A percentile compares a stretch with the other conserved stretches of the same genome.
These are phyloP conservation scores for Coniochaeta ligniaria DNA, from an alignment of 2,329 filamentous ascomycete genomes.

Conservation along the genomic window DNA sequence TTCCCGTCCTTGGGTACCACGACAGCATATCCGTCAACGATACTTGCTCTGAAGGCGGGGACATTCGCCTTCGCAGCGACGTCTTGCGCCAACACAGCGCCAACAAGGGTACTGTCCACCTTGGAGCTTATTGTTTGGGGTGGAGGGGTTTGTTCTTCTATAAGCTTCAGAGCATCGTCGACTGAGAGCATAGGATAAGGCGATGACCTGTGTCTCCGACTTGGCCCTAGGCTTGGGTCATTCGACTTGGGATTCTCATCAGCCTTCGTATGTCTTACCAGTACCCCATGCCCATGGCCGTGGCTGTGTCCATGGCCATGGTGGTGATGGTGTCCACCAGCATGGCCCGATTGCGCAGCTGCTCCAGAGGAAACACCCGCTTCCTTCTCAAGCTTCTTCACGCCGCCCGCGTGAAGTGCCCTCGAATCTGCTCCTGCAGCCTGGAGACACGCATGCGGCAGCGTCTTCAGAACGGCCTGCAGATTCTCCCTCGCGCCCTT, in stretches of 20 bases:
- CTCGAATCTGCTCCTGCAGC: slow-evolving; percentile 79
- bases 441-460: slow-evolving; percentile 92
- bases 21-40: slow-evolving; percentile 93
- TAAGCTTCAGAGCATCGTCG: slow-evolving; percentile 66
- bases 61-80: slow-evolving; percentile 76
- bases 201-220: slow-evolving; percentile 71
- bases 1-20: slow-evolving; percentile 56
- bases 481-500: slow-evolving; percentile 95
- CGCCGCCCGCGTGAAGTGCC: slow-evolving; percentile 68
- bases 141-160: slow-evolving; percentile 64
- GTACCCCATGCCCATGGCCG: slow-evolving; percentile 54
- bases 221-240: slow-evolving; percentile 52
- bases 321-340: slow-evolving; percentile 38
- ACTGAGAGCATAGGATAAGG: slow-evolving; percentile 91
- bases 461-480: slow-evolving; percentile 76
- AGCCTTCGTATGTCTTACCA: slow-evolving; percentile 66
- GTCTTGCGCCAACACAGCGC: slow-evolving; percentile 74
- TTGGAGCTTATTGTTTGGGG: slow-evolving; percentile 49
- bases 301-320: slow-evolving; percentile 53
- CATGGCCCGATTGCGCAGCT: slow-evolving; percentile 11
- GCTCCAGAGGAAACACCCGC: slow-evolving; percentile 49
- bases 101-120: slow-evolving; percentile 61
- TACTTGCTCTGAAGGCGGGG: slow-evolving; percentile 89
- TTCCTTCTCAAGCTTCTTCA: slow-evolving; percentile 77
- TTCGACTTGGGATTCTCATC: slow-evolving; percentile 51